These are phyloP conservation scores for Kazachstania sp. DNA, from an alignment of 1,139 yeast genomes.

Conservation along the genomic window DNA sequence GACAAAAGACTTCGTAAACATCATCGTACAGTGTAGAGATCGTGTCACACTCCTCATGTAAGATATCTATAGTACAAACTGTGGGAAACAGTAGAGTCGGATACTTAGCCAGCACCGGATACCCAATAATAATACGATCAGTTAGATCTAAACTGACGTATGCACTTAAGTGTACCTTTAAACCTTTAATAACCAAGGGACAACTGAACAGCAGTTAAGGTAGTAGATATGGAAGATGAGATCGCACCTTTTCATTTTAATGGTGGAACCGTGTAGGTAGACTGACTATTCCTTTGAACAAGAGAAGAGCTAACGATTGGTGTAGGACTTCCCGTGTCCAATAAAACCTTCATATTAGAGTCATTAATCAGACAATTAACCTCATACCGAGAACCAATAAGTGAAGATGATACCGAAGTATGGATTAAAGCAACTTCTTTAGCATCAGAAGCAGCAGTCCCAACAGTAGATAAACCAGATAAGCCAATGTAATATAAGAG, in stretches of 20 bases:
- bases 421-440: neutral
- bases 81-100: neutral
- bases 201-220: neutral
- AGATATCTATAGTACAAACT: no score
- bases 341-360: neutral
- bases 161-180: neutral
- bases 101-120: neutral
- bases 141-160: neutral
- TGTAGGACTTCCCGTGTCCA: neutral
- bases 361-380: neutral
- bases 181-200: neutral
- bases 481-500: neutral
- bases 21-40: no score
- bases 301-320: neutral
- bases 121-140: neutral
- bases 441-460: neutral
- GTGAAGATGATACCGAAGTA: neutral
- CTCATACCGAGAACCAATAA: neutral
- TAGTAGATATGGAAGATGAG: neutral
- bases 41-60: no score
- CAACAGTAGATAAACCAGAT: neutral
- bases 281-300: neutral
- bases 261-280: neutral
- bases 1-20: no score
- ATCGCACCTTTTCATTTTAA: neutral